Evolutionary conservation across 371 early-diverging fungal species (phyloP).

Genomic region (Synchytrium microbalum): DNA sequence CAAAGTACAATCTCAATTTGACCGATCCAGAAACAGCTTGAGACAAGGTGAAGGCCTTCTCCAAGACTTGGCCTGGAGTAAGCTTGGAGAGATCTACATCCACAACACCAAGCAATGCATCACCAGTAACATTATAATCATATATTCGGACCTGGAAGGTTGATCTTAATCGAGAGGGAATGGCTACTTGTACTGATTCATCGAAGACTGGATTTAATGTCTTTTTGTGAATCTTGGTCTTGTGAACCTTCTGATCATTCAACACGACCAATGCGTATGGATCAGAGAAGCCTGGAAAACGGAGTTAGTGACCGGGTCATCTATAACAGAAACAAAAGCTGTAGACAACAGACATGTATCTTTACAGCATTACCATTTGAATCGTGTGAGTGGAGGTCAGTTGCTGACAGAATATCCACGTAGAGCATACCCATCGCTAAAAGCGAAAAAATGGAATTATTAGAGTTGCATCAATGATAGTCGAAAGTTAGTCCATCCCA

Average conservation of each 20-base stretch:
- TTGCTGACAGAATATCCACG: constrained; percentile 31
- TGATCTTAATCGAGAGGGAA: constrained; percentile 26
- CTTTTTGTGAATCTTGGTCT: constrained; percentile 31
- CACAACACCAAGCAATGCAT: constrained; percentile 29
- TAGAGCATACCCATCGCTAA: constrained; percentile 23
- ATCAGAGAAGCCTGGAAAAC: constrained; percentile 19
- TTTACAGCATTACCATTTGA: constrained; percentile 23
- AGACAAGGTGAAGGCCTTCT: constrained; percentile 17
- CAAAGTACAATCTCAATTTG: constrained; percentile 10
- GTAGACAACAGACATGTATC: neutral
- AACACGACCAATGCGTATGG: constrained; percentile 29
- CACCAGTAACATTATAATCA: constrained; percentile 30
- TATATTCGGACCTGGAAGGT: constrained; percentile 25
- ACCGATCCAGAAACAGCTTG: constrained; percentile 12
- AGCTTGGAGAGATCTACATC: constrained; percentile 23
- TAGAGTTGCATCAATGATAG: neutral
- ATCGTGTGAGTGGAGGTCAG: constrained; percentile 31
- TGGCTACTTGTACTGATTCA: constrained; percentile 16
- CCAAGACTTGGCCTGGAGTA: constrained; percentile 18
- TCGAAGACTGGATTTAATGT: constrained; percentile 33
- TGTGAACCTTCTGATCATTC: constrained; percentile 28
- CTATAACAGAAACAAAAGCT: constrained; percentile 3
- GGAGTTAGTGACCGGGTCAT: neutral
- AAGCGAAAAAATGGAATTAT: neutral
- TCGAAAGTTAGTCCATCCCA: too few species aligned